Evolutionary conservation across 2,329 filamentous ascomycete genomes (phyloP), one percentile per base, ranked within the genome.

Genomic region (Monilinia laxa): DNA sequence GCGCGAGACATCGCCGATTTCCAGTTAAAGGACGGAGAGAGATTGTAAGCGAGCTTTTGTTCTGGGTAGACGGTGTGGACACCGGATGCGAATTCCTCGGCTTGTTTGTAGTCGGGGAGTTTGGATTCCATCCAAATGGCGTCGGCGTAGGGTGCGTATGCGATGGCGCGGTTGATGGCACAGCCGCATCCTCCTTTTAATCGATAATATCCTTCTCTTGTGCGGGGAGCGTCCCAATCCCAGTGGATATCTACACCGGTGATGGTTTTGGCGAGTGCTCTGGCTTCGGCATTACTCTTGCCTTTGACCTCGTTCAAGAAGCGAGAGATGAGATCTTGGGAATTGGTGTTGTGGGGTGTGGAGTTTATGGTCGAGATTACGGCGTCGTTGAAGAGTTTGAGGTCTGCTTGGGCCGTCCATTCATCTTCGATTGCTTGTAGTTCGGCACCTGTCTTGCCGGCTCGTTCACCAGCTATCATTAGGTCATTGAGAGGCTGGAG

Each of bases 61-160:
- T 99, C 91, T 0, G 95, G 95, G 87, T 90, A 97, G 12, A 93
- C 92, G 66, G 92, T 90, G 80, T 98, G 95, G 52, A 99, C 94
- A 60, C 95, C 94, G 54, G 91, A 85, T 42, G 95, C 93, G 74
- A 99, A 99, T 77, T 97, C 90, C 82, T 92, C 87, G 31, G 95
- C 95, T 82, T 98, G 95, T 60, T 84, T 84, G 78, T 84, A 98
- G 78, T 98, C 94, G 56, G 95, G 95, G 72, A 97, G 84, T 82
- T 97, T 97, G 82, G 90, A 94, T 86, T 99, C 95, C 95, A 99
- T 99, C 95, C 95, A 99, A 80, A 99, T 96, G 78, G 96, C 88
- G 76, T 98, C 94, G 70, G 90, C 90, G 81, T 96, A 97, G 2
- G 95, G 94, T 0, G 92, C 94, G 77, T 96, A 98, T 7, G 94